Evolutionary conservation across 1,284 basidiomycete genomes (phyloP).

Genomic region (Cutaneotrichosporon spelunceum): DNA sequence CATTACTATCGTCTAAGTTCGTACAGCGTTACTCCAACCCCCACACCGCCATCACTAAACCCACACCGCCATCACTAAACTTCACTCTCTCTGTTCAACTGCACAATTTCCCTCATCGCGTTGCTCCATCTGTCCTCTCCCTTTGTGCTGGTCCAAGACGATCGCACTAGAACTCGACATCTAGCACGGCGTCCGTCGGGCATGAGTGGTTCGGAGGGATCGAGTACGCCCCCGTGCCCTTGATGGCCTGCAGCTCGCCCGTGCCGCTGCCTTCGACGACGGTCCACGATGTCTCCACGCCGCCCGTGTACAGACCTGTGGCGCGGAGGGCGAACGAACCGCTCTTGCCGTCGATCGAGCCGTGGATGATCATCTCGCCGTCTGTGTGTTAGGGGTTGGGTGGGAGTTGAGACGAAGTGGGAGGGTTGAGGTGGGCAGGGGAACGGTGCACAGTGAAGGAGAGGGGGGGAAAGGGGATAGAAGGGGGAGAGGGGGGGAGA

Average conservation of each 20-base stretch:
- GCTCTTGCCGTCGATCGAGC: background rate
- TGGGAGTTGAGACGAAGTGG: background rate
- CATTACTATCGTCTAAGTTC: no score
- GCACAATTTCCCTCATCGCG: no score
- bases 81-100: no score
- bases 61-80: no score
- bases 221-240: background rate
- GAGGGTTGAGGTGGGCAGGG: no score
- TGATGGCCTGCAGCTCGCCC: background rate
- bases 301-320: background rate
- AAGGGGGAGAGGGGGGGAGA: no score
- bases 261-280: background rate
- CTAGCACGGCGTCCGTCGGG: background rate
- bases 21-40: no score
- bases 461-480: no score
- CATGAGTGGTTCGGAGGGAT: background rate
- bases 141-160: no score
- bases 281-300: background rate
- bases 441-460: no score
- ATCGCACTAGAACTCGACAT: background rate
- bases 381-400: background rate
- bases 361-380: conserved; percentile 3
- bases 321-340: conserved; percentile 1
- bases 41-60: no score
- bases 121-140: no score